phyloP scores from a whole-genome alignment of 108 stramenopile genomes.

The Cyclotella baltica region DNA sequence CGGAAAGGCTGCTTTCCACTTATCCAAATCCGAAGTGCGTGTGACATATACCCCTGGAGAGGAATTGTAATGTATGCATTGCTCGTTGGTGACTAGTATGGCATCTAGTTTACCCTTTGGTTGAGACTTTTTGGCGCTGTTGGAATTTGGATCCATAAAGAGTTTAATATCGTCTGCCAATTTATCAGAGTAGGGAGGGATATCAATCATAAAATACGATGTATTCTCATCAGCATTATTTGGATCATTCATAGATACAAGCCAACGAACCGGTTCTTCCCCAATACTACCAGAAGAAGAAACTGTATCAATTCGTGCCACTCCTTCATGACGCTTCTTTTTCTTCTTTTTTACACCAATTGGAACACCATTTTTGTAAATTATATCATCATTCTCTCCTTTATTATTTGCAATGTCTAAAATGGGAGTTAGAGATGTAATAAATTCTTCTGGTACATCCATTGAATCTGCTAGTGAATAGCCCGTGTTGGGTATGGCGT shows the following conservation, averaged over 20 bases:
- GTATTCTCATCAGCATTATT: background rate
- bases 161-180: slow-evolving; percentile 63
- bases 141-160: slow-evolving; percentile 64
- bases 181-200: slow-evolving; percentile 84
- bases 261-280: slow-evolving; percentile 51
- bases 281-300: slow-evolving; percentile 40
- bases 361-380: slow-evolving; percentile 50
- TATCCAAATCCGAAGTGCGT: slow-evolving; percentile 64
- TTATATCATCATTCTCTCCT: slow-evolving; percentile 26
- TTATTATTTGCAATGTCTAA: background rate
- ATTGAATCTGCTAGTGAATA: slow-evolving; percentile 42
- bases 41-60: slow-evolving; percentile 70
- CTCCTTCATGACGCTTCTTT: slow-evolving; percentile 35
- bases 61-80: slow-evolving; percentile 79
- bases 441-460: slow-evolving; percentile 36
- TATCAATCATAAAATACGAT: slow-evolving; percentile 76
- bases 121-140: slow-evolving; percentile 2
- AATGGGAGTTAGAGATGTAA: slow-evolving; percentile 46
- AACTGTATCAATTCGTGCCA: slow-evolving; percentile 56
- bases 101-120: slow-evolving; percentile 50
- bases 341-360: slow-evolving; percentile 17
- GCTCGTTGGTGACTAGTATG: slow-evolving; percentile 77
- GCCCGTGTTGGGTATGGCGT: slow-evolving; percentile 40
- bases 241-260: slow-evolving; percentile 36
- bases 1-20: slow-evolving; percentile 78